Conservation (phyloP, 2,329 filamentous ascomycete genomes). For the Metarhizium guizhouense region DNA sequence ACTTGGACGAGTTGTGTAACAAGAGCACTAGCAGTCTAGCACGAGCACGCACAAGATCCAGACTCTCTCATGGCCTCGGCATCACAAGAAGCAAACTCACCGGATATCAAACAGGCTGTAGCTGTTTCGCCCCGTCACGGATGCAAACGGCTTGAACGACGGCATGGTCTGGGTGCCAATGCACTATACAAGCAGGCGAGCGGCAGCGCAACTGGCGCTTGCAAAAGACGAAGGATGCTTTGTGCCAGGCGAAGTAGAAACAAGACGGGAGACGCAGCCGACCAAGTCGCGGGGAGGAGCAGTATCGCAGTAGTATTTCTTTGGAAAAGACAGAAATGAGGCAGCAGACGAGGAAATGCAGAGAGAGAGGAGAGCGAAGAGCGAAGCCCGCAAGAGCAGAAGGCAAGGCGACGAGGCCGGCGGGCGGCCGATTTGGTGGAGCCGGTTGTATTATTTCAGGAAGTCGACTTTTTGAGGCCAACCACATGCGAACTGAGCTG, state of each 20-base stretch:
- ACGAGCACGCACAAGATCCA: too few species aligned
- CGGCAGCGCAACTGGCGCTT: not conserved
- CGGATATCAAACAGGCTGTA: conserved; percentile 51
- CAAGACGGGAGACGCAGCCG: not conserved
- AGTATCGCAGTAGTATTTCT: not conserved
- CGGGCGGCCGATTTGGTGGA: not conserved
- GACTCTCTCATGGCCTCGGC: too few species aligned
- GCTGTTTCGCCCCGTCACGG: conserved; percentile 40
- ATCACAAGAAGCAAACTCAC: conserved; percentile 25
- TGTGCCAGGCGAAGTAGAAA: not conserved
- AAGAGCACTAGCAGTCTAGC: too few species aligned
- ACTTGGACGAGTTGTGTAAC: too few species aligned
- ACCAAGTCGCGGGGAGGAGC: not conserved
- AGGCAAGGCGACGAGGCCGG: not conserved
- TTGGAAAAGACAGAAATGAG: not conserved
- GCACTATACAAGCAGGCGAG: not conserved
- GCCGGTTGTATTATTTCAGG: not conserved
- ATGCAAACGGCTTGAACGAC: conserved; percentile 46
- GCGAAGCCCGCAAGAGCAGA: not conserved
- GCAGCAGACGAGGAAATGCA: not conserved
- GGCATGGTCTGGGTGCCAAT: conserved; percentile 32
- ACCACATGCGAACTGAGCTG: conserved; percentile 3
- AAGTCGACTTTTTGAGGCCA: conserved; percentile 2
- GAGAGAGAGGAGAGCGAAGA: not conserved
- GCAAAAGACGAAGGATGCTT: not conserved